A percentile compares a stretch with the other conserved stretches of the same genome.
phyloP scores from a whole-genome alignment of 2,329 filamentous ascomycete genomes.

The Calonectria hongkongensis region DNA sequence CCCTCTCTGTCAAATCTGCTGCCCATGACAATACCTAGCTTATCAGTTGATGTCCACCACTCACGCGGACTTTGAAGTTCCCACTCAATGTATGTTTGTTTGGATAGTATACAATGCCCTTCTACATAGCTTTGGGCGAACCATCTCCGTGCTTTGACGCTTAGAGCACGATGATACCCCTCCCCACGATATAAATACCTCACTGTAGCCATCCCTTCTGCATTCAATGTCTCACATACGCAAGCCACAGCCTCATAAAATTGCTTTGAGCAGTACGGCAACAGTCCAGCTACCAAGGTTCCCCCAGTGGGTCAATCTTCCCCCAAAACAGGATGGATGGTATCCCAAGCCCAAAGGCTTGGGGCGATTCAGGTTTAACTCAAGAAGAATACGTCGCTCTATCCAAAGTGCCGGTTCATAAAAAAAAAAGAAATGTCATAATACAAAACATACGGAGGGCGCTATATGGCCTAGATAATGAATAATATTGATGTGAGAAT shows the following conservation, averaged over 20 bases:
- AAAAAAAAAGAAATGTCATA: no score
- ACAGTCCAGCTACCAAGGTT: background rate
- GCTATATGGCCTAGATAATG: no score
- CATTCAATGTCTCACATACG: background rate
- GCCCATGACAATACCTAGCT: no score
- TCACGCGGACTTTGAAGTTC: no score
- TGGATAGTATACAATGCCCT: background rate
- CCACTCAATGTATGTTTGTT: no score
- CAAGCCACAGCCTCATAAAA: background rate
- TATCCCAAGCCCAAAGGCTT: background rate
- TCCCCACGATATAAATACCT: background rate
- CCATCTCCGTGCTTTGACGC: background rate
- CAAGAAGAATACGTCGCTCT: no score
- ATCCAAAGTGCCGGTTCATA: no score
- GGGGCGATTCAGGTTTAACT: background rate
- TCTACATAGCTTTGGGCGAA: background rate
- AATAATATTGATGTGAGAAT: no score
- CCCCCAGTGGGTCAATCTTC: background rate
- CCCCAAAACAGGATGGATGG: no score
- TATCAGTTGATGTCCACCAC: no score
- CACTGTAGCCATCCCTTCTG: background rate
- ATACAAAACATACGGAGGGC: no score
- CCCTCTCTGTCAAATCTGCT: background rate
- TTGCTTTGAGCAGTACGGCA: background rate
- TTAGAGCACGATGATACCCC: background rate